Conservation (phyloP, 306 rosid genomes). For the Gillenia trifoliata region DNA sequence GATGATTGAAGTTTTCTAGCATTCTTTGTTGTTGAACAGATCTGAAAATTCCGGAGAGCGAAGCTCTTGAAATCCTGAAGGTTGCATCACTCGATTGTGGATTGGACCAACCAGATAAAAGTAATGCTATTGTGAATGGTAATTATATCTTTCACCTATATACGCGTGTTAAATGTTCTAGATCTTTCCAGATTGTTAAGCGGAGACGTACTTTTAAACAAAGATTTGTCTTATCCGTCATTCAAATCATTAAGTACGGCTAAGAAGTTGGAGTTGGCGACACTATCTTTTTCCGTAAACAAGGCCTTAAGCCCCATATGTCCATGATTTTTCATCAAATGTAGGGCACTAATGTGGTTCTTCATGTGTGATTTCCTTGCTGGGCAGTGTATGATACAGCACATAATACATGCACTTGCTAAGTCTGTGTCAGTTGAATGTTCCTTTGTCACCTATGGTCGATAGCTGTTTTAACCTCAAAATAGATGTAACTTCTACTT, state of each 20-base stretch:
- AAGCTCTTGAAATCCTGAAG: slow-evolving; percentile 67
- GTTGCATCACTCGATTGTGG: slow-evolving; percentile 44
- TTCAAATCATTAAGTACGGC: neutral
- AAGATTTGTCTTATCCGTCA: neutral
- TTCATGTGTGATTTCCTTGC: neutral
- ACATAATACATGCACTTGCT: neutral
- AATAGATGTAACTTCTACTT: neutral
- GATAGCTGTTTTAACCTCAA: neutral
- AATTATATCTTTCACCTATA: slow-evolving; percentile 15
- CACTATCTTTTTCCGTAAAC: neutral
- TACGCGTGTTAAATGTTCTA: neutral
- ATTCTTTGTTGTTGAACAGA: slow-evolving; percentile 38
- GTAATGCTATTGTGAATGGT: slow-evolving; percentile 44
- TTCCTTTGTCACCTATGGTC: neutral
- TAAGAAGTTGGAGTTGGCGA: neutral
- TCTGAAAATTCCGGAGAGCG: slow-evolving; percentile 49
- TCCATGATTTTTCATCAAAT: neutral
- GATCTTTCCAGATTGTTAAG: neutral
- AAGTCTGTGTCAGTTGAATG: neutral
- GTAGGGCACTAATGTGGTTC: neutral
- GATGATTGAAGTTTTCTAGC: slow-evolving; percentile 2
- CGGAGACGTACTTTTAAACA: neutral
- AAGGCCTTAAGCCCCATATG: neutral
- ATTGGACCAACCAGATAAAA: slow-evolving; percentile 43
- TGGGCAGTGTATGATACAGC: neutral